Evolutionary conservation across 306 rosid genomes (phyloP).

Genomic region (Trifolium pratense): DNA sequence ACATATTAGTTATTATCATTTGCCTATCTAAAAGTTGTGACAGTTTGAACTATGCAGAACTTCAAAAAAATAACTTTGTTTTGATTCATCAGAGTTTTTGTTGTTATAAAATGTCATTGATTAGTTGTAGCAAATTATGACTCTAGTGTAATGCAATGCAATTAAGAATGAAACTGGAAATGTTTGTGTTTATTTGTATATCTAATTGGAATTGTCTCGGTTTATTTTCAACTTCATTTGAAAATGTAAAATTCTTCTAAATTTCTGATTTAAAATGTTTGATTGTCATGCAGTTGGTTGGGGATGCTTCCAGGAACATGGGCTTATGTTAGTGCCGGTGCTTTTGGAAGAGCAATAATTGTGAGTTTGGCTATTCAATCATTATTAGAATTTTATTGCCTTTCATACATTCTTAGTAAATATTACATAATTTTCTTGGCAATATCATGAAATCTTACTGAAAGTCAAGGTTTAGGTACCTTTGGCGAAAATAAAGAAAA

Average conservation of each 20-base stretch:
- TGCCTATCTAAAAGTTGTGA: not conserved
- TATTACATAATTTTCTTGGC: not conserved
- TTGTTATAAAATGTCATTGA: slow-evolving; percentile 17
- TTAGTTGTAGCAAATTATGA: slow-evolving; percentile 29
- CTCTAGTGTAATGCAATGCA: not conserved
- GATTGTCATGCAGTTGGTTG: slow-evolving; percentile 74
- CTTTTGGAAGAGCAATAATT: slow-evolving; percentile 95
- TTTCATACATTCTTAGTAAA: slow-evolving; percentile 7
- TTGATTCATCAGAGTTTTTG: slow-evolving; percentile 13
- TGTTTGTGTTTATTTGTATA: slow-evolving; percentile 20
- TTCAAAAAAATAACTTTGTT: slow-evolving; percentile 9
- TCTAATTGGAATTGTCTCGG: slow-evolving; percentile 16
- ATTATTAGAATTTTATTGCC: not conserved
- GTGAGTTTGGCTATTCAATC: slow-evolving; percentile 61
- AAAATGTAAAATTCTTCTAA: slow-evolving; percentile 3
- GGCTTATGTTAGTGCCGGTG: slow-evolving; percentile 99
- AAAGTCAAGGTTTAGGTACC: not conserved
- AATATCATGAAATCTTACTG: not conserved
- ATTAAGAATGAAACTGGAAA: slow-evolving; percentile 17
- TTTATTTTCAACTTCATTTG: slow-evolving; percentile 25
- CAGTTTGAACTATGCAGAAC: slow-evolving; percentile 4
- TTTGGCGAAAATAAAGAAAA: not conserved
- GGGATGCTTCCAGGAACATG: slow-evolving; percentile 99
- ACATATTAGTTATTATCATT: not conserved
- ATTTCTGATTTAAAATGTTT: slow-evolving; percentile 38